Percentiles rank a stretch among this genome's conserved stretches.
Evolutionary conservation across 305 asterid species (phyloP).

Genomic region (Solanum hybrid): DNA sequence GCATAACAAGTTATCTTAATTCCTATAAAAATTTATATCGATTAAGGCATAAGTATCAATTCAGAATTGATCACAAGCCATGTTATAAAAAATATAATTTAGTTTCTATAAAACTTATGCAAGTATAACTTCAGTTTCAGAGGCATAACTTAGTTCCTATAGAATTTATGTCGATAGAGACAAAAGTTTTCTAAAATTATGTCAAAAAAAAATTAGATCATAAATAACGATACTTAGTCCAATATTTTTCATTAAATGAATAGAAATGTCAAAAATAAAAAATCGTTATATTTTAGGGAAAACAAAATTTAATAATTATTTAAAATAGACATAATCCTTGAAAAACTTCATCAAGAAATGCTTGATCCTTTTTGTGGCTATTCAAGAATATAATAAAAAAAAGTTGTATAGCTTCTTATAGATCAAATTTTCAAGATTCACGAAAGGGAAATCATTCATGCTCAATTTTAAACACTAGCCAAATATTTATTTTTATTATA

Average conservation of each 20-base stretch:
- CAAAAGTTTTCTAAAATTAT: background rate
- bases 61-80: background rate
- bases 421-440: background rate
- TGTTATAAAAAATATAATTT: background rate
- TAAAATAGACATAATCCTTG: background rate
- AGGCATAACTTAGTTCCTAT: background rate
- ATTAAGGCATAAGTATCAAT: background rate
- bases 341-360: background rate
- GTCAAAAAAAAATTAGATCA: background rate
- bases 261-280: background rate
- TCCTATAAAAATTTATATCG: background rate
- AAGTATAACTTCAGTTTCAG: background rate
- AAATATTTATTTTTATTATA: background rate
- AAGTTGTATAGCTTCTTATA: background rate
- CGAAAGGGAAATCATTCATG: background rate
- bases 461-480: background rate
- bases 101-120: background rate
- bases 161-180: background rate
- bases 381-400: slow-evolving; percentile 4
- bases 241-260: background rate
- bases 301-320: background rate
- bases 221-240: background rate
- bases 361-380: background rate
- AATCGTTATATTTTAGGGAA: background rate
- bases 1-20: background rate